Evolutionary conservation across 257 asterid genomes (phyloP).

Genomic region (Salvia splendens): DNA sequence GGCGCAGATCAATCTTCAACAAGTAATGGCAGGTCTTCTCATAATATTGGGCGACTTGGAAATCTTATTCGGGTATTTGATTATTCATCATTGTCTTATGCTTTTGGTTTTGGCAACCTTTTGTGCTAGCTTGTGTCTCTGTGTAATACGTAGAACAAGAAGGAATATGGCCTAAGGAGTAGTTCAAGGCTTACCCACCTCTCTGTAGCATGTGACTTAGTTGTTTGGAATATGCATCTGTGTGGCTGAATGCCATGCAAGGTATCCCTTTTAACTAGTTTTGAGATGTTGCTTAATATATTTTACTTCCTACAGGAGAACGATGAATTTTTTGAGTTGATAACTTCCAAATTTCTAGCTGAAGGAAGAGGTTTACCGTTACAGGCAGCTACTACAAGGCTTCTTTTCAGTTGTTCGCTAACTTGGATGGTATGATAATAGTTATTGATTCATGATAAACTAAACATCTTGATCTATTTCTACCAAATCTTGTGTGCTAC

Average conservation of each 20-base stretch:
- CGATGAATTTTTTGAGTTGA: slow-evolving; percentile 83
- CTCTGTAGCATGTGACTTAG: slow-evolving; percentile 16
- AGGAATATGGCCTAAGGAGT: slow-evolving; percentile 6
- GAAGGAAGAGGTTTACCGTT: slow-evolving; percentile 71
- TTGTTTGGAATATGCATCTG: slow-evolving; percentile 22
- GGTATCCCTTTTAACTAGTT: not conserved
- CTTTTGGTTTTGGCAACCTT: slow-evolving; percentile 20
- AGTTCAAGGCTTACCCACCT: slow-evolving; percentile 13
- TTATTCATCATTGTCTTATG: slow-evolving; percentile 10
- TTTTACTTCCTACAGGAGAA: slow-evolving; percentile 71
- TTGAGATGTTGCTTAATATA: slow-evolving; percentile 20
- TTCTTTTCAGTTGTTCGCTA: slow-evolving; percentile 84
- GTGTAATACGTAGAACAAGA: slow-evolving; percentile 16
- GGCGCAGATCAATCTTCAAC: slow-evolving; percentile 65
- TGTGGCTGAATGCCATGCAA: slow-evolving; percentile 3
- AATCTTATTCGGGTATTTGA: slow-evolving; percentile 77
- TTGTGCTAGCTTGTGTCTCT: not conserved
- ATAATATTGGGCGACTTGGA: slow-evolving; percentile 86
- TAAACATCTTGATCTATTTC: not conserved
- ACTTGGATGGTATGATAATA: slow-evolving; percentile 74
- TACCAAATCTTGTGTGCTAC: not conserved
- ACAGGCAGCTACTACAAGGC: slow-evolving; percentile 85
- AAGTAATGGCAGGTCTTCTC: slow-evolving; percentile 78
- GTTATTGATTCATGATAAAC: slow-evolving; percentile 1
- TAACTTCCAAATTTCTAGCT: slow-evolving; percentile 71